Conservation (phyloP, 2,329 filamentous ascomycete genomes). For the Aspergillus carbonarius region DNA sequence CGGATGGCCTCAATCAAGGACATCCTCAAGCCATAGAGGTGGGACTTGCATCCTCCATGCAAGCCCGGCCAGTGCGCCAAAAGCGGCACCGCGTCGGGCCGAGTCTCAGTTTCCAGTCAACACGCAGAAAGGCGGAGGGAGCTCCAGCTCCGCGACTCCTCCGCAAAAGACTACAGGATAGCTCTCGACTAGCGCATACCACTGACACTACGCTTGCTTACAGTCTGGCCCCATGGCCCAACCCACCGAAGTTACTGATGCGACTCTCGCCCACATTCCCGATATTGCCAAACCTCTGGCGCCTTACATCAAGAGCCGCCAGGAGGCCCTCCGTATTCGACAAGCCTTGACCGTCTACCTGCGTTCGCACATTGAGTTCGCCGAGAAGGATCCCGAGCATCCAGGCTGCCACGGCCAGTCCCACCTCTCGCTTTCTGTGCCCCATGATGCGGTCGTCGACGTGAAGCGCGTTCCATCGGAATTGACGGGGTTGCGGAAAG, state of each 20-base stretch:
- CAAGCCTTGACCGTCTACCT: conserved; percentile 41
- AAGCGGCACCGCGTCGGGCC: conserved; percentile 7
- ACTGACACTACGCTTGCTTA: background rate
- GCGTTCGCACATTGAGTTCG: conserved; percentile 36
- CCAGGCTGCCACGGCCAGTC: conserved; percentile 24
- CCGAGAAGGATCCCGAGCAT: conserved; percentile 26
- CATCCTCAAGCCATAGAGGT: background rate
- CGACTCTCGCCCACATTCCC: conserved; percentile 31
- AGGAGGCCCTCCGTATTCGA: conserved; percentile 41
- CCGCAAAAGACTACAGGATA: background rate
- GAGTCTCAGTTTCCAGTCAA: background rate
- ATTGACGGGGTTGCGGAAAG: conserved; percentile 40
- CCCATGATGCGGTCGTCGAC: conserved; percentile 29
- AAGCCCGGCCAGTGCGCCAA: background rate
- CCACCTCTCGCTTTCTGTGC: conserved; percentile 38
- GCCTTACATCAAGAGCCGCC: conserved; percentile 41
- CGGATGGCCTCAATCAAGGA: background rate
- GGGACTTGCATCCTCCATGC: background rate
- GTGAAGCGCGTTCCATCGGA: conserved; percentile 41
- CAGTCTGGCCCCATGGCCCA: background rate
- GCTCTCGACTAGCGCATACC: background rate
- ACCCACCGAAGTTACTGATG: background rate
- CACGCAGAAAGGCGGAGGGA: background rate
- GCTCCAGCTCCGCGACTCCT: conserved; percentile 2
- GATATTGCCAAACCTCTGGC: conserved; percentile 35